A percentile compares a stretch with the other conserved stretches of the same genome.
phyloP scores from a whole-genome alignment of 148 eudicot species.

The Vaccinium vitisidaea region DNA sequence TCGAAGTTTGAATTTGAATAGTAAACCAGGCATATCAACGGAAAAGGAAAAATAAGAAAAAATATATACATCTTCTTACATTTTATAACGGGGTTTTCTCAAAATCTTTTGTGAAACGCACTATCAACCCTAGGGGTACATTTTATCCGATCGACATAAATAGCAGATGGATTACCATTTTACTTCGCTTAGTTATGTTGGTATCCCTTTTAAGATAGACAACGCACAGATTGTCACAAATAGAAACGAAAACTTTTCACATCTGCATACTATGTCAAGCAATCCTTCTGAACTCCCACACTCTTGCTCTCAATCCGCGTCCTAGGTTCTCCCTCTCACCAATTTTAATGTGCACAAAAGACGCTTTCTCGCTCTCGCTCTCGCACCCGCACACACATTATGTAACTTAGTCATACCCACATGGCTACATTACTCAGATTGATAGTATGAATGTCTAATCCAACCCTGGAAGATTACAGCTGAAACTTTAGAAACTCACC shows the following conservation, averaged over 20 bases:
- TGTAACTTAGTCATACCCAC: not conserved
- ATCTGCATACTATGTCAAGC: not conserved
- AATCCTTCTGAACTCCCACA: not conserved
- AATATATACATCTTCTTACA: not conserved
- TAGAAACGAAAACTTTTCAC: not conserved
- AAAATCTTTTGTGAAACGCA: not conserved
- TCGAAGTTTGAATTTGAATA: not conserved
- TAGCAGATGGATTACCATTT: not conserved
- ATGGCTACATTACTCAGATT: not conserved
- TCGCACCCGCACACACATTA: not conserved
- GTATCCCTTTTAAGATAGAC: not conserved
- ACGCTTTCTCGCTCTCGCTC: not conserved
- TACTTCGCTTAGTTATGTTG: not conserved
- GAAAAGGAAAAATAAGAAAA: not conserved
- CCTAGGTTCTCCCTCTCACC: not conserved
- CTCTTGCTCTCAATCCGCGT: not conserved
- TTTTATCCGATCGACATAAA: not conserved
- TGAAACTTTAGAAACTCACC: slow-evolving; percentile 46
- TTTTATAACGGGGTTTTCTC: not conserved
- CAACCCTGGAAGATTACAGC: not conserved
- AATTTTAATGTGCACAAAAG: not conserved
- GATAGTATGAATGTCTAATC: not conserved
- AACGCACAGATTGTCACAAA: not conserved
- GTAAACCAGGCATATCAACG: not conserved
- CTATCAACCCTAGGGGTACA: not conserved